phyloP scores from a whole-genome alignment of 2,329 filamentous ascomycete genomes.

The Venturiaceae sp. region DNA sequence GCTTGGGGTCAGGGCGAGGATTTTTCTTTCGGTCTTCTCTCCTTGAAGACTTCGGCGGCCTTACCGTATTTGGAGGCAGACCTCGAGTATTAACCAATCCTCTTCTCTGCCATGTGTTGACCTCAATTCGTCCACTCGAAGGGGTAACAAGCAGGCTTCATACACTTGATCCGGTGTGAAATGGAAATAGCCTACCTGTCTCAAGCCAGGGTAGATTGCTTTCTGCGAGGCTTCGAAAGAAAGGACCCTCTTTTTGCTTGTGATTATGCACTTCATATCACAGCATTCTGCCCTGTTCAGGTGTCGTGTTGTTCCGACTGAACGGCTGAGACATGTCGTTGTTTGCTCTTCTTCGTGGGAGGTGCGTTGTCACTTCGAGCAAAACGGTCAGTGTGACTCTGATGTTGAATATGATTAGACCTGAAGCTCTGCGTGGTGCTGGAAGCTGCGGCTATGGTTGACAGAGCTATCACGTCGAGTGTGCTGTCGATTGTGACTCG shows the following conservation, averaged over 20 bases:
- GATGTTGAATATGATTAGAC: background rate
- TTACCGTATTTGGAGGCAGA: background rate
- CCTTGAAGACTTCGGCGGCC: background rate
- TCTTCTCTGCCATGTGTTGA: background rate
- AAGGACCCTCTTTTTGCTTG: no score
- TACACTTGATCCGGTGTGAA: background rate
- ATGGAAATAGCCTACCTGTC: no score
- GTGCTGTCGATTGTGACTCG: no score
- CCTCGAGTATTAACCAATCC: background rate
- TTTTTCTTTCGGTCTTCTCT: background rate
- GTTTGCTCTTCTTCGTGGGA: background rate
- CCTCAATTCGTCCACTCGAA: no score
- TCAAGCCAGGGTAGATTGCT: no score
- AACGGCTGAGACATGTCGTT: no score
- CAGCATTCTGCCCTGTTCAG: background rate
- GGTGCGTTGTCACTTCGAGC: background rate
- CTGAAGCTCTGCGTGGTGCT: background rate
- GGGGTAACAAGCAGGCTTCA: background rate
- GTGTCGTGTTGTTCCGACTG: background rate
- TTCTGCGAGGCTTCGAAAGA: background rate
- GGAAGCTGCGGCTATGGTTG: no score
- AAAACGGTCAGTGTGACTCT: background rate
- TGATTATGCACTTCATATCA: no score
- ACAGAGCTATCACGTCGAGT: background rate
- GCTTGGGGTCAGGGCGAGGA: background rate